Evolutionary conservation across 176 grass and related monocot genomes (phyloP).

Genomic region (Carex kokanica): DNA sequence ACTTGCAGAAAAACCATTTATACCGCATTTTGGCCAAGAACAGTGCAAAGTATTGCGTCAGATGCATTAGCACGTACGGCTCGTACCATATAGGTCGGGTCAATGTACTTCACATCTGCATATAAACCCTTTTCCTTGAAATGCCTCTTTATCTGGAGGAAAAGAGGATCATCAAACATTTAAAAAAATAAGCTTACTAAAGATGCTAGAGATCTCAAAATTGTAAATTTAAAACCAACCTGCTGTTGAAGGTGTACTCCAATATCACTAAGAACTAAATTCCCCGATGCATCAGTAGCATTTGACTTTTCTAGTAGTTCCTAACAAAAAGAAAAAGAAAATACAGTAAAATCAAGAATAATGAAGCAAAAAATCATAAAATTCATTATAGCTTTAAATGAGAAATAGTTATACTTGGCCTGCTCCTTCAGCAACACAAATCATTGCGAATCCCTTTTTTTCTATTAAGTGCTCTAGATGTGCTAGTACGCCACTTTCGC

Average conservation of each 20-base stretch:
- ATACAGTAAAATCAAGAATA: neutral
- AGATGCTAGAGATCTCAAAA: neutral
- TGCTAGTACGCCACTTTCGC: constrained; percentile 60
- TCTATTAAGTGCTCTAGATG: constrained; percentile 87
- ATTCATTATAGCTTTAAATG: constrained; percentile 6
- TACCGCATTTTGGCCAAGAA: constrained; percentile 97
- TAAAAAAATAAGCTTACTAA: neutral
- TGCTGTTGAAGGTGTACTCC: constrained; percentile 87
- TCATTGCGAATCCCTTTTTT: constrained; percentile 76
- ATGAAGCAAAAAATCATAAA: neutral
- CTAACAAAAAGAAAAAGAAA: constrained; percentile 38
- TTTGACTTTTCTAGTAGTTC: constrained; percentile 73
- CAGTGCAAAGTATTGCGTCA: constrained; percentile 93
- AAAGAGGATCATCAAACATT: neutral
- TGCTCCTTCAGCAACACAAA: constrained; percentile 96
- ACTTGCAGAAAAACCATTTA: neutral
- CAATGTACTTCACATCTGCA: constrained; percentile 92
- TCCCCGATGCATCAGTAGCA: constrained; percentile 84
- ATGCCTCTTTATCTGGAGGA: constrained; percentile 76
- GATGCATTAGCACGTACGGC: constrained; percentile 89
- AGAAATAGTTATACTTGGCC: constrained; percentile 61
- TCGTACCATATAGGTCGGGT: constrained; percentile 96
- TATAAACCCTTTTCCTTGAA: constrained; percentile 70
- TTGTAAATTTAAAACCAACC: constrained; percentile 36
- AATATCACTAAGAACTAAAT: constrained; percentile 78